Percentiles rank a stretch among this genome's conserved stretches.
phyloP scores from a whole-genome alignment of 768 basidiomycete genomes.

The Boletales sp. region DNA sequence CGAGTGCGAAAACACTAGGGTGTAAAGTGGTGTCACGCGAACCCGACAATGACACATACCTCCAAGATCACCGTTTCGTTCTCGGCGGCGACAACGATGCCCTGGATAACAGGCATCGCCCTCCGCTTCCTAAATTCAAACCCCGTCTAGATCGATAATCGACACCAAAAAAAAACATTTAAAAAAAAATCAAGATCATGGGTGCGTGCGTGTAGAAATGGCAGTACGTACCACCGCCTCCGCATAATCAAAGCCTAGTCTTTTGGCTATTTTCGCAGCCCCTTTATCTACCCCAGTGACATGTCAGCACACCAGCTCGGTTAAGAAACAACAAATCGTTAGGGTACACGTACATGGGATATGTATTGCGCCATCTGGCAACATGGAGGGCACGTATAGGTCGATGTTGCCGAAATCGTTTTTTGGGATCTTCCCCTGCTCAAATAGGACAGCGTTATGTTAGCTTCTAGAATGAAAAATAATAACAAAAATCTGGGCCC shows the following conservation, averaged over 20 bases:
- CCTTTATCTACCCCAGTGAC: slow-evolving; percentile 61
- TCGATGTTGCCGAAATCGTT: slow-evolving; percentile 98
- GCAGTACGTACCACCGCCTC: slow-evolving; percentile 83
- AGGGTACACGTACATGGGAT: slow-evolving; percentile 71
- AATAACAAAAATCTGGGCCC: slow-evolving; percentile 50
- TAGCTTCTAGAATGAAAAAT: not conserved
- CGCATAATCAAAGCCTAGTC: slow-evolving; percentile 84
- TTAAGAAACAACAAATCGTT: slow-evolving; percentile 10
- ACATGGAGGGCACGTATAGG: slow-evolving; percentile 92
- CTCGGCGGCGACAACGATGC: slow-evolving; percentile 83
- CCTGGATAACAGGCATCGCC: slow-evolving; percentile 80
- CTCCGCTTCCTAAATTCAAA: slow-evolving; percentile 95
- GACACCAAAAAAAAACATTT: not conserved
- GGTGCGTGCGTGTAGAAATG: slow-evolving; percentile 5
- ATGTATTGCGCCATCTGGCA: slow-evolving; percentile 83
- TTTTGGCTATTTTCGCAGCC: slow-evolving; percentile 82
- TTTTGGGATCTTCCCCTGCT: slow-evolving; percentile 87
- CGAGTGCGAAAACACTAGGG: not conserved
- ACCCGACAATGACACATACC: slow-evolving; percentile 40
- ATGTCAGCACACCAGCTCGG: slow-evolving; percentile 9
- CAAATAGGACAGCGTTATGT: slow-evolving; percentile 10
- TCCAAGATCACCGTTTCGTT: slow-evolving; percentile 72
- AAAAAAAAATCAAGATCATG: slow-evolving; percentile 6
- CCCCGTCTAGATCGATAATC: slow-evolving; percentile 57
- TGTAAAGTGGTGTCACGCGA: slow-evolving; percentile 1